Evolutionary conservation across 371 early-diverging fungal genomes (phyloP).

Genomic region (Mucor racemosus): DNA sequence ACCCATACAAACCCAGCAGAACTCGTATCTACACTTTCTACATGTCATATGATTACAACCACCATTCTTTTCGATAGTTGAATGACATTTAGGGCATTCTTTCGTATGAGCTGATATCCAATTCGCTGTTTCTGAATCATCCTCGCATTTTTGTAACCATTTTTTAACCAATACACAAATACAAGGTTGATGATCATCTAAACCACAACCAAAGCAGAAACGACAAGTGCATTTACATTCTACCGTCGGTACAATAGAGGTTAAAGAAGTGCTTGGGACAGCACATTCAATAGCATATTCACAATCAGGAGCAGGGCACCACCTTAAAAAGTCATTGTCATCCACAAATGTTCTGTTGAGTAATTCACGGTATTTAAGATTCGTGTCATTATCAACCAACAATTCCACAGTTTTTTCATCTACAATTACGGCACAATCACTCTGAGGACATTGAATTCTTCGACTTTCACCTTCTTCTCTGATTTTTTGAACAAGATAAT

Average conservation of each 20-base stretch:
- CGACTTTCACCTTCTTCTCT: constrained; percentile 85
- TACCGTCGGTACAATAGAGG: constrained; percentile 85
- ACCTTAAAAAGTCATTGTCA: constrained; percentile 78
- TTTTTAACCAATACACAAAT: constrained; percentile 84
- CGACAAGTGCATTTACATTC: constrained; percentile 76
- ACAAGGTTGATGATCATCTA: constrained; percentile 90
- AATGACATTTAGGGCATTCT: constrained; percentile 92
- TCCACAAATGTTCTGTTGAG: constrained; percentile 90
- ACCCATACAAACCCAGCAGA: constrained; percentile 89
- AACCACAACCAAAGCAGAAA: constrained; percentile 96
- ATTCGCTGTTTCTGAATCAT: constrained; percentile 97
- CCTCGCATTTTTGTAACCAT: constrained; percentile 95
- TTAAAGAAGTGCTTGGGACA: constrained; percentile 70
- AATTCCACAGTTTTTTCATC: constrained; percentile 79
- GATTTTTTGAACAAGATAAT: constrained; percentile 86
- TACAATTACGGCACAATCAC: constrained; percentile 80
- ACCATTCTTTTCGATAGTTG: constrained; percentile 98
- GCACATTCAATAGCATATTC: constrained; percentile 92
- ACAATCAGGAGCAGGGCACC: constrained; percentile 98
- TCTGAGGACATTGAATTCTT: constrained; percentile 83
- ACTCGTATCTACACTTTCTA: constrained; percentile 85
- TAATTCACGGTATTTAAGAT: constrained; percentile 72
- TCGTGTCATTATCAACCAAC: constrained; percentile 57
- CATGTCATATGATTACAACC: constrained; percentile 96
- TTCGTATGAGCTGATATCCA: constrained; percentile 97